Evolutionary conservation across 2,329 filamentous ascomycete genomes (phyloP), one percentile per base, ranked within the genome.

Genomic region (Emmonsiellopsis sp.): DNA sequence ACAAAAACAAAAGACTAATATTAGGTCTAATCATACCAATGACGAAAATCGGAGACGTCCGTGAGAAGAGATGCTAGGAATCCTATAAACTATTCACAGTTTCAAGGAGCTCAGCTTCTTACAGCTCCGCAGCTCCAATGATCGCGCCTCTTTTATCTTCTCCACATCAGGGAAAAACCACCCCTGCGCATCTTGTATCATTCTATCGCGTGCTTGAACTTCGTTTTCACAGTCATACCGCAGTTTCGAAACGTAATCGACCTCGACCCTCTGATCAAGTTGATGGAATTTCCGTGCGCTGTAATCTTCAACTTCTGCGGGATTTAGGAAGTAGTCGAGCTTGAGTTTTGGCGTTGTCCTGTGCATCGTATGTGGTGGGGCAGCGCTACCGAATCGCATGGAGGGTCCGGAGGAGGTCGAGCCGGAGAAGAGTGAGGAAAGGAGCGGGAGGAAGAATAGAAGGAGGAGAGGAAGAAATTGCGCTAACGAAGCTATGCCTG

Each of bases 381-480:
- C 69, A 1, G 89, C 79, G 6, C 74, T 70, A 65, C 95, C 88
- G 68, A 93, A 94, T 57, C 84, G 81, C 73, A 95, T 84, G 30
- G 76, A 75, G 2, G 92, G 92, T 10, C 84, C 78, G 7, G 80
- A 69, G 31, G 79, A 69, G 30, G 76, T 70, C 16, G 77, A 71
- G 52, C 79, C 76, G 47, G 82, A 75, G 68, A 95, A 89, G 30
- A 95, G 71, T 1, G 87, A 92, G 16, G 88, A 89, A 53, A 97
- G 75, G 30, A 95, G 78, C 0, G 90, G 88, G 58, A 92, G 82
- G 53, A 97, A 75, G 67, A 98, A 94, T 63, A 98, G 83, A 59
- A 98, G 76, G 52, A 98, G 77, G 50, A 98, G 84, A 13, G 93
- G 92, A 5, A 98, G 79, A 13, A 98, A 79, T 55, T 89, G 87